Conservation (phyloP, 371 early-diverging fungal species). For the Mortierella sp. region DNA sequence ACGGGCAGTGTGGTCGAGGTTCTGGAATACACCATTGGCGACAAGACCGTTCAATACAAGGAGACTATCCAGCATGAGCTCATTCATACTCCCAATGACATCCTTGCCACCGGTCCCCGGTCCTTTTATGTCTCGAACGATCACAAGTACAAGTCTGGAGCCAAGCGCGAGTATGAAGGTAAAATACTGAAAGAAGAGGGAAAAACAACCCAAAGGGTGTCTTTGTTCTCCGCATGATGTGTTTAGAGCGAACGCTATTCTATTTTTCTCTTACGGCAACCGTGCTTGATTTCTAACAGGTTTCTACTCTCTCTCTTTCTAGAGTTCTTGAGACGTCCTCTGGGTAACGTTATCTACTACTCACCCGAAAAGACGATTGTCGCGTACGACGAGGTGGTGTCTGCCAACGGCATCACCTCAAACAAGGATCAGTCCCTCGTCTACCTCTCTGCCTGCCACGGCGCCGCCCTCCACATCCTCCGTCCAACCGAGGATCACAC, state of each 20-base stretch:
- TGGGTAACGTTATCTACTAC: constrained; percentile 61
- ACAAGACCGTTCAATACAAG: constrained; percentile 52
- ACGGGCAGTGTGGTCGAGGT: constrained; percentile 63
- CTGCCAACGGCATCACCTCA: constrained; percentile 62
- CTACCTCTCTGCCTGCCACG: constrained; percentile 60
- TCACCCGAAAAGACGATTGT: constrained; percentile 52
- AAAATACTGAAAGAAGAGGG: background rate
- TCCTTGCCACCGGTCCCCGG: constrained; percentile 60
- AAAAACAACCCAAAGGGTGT: background rate
- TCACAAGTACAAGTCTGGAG: constrained; percentile 31
- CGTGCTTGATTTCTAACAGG: background rate
- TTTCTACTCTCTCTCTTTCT: background rate
- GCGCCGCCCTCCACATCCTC: constrained; percentile 54
- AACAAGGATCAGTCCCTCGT: constrained; percentile 50
- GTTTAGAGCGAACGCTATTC: background rate
- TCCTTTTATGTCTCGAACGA: constrained; percentile 71
- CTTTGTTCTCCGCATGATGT: too few species aligned
- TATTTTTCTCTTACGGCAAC: background rate
- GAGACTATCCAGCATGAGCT: constrained; percentile 63
- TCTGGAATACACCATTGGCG: constrained; percentile 61
- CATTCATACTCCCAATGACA: constrained; percentile 65
- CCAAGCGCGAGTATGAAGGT: constrained; percentile 55
- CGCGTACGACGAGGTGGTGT: constrained; percentile 43
- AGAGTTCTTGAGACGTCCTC: constrained; percentile 54
- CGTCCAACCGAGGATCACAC: constrained; percentile 44